Conservation (phyloP, 371 early-diverging fungal species). For the Mortierella sp. region DNA sequence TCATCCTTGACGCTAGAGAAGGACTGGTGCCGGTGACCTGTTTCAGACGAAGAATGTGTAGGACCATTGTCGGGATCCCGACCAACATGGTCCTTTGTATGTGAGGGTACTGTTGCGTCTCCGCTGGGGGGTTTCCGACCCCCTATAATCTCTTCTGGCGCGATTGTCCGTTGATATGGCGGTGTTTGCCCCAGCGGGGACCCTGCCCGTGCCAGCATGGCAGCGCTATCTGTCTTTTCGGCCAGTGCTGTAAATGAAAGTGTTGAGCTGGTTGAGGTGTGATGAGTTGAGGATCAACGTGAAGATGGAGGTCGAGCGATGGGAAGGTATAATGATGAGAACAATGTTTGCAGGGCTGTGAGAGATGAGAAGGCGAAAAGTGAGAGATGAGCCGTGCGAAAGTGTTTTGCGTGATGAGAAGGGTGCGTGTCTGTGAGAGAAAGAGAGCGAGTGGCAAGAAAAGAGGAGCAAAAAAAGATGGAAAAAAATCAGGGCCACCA, state of each 20-base stretch:
- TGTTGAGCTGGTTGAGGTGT: background rate
- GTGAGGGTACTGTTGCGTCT: background rate
- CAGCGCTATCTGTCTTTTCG: background rate
- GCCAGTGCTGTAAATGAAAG: background rate
- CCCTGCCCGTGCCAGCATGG: background rate
- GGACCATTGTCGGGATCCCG: background rate
- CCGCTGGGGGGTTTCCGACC: background rate
- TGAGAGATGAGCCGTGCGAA: background rate
- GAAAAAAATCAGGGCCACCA: background rate
- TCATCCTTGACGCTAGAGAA: constrained; percentile 13
- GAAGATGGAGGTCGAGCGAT: background rate
- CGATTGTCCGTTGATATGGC: background rate
- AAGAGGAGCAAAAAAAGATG: background rate
- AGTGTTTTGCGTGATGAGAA: background rate
- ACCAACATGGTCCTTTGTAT: background rate
- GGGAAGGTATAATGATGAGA: background rate
- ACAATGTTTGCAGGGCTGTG: background rate
- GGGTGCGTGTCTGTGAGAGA: background rate
- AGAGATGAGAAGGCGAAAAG: background rate
- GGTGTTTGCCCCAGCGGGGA: background rate
- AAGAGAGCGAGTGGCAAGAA: background rate
- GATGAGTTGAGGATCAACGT: background rate
- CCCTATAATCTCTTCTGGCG: background rate
- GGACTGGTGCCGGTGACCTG: constrained; percentile 20
- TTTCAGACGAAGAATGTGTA: background rate